Conservation (phyloP, 169 alveolate species). For the Plasmodium inui region DNA sequence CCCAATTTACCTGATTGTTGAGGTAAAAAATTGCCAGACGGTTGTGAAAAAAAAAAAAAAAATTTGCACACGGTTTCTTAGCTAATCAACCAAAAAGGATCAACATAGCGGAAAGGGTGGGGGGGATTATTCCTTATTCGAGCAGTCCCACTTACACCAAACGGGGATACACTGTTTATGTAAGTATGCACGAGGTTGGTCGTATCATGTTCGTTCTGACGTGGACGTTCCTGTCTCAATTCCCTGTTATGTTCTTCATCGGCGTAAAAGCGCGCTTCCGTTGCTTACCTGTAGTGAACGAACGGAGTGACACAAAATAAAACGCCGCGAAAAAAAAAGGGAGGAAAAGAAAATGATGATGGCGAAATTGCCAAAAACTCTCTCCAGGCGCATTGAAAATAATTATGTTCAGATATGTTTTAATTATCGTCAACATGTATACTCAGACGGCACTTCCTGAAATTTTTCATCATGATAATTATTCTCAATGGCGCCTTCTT, state of each 20-base stretch:
- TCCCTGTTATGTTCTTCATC: background rate
- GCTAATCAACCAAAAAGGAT: background rate
- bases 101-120: background rate
- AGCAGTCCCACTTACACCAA: background rate
- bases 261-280: background rate
- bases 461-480: slow-evolving; percentile 73
- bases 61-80: background rate
- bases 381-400: slow-evolving; percentile 35
- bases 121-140: background rate
- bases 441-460: slow-evolving; percentile 78
- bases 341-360: background rate
- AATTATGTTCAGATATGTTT: slow-evolving; percentile 55
- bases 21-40: background rate
- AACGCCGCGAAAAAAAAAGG: background rate
- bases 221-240: background rate
- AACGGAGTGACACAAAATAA: background rate
- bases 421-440: slow-evolving; percentile 52
- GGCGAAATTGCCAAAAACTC: background rate
- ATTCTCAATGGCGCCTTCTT: slow-evolving; percentile 41
- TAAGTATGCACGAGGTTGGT: background rate
- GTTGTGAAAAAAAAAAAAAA: background rate
- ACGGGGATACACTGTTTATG: background rate
- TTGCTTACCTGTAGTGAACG: background rate
- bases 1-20: background rate
- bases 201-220: background rate